These are phyloP conservation scores for Aschersonia sp. DNA, from an alignment of 2,329 filamentous ascomycete genomes.

Conservation along the genomic window DNA sequence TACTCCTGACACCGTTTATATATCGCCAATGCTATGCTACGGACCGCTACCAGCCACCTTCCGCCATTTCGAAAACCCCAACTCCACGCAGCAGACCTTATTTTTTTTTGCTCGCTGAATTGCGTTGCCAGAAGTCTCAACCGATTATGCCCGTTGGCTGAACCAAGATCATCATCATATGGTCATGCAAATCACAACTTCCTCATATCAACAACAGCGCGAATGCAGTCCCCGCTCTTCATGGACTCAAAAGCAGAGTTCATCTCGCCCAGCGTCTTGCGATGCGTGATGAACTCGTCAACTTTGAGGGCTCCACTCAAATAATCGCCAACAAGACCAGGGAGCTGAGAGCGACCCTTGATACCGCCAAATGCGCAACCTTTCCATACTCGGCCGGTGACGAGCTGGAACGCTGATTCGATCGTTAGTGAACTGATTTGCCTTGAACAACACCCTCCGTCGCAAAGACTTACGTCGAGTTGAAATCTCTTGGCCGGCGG, in stretches of 20 bases:
- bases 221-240: constrained; percentile 94
- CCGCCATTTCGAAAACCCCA: not conserved
- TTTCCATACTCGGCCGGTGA: constrained; percentile 95
- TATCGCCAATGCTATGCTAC: not conserved
- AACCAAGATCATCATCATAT: not conserved
- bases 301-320: constrained; percentile 84
- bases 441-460: not conserved
- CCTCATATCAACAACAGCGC: constrained; percentile 67
- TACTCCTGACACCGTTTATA: not conserved
- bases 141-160: no score
- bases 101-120: not conserved
- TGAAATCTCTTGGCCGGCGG: constrained; percentile 87
- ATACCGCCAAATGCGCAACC: constrained; percentile 96
- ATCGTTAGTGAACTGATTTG: not conserved
- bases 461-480: constrained; percentile 63
- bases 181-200: constrained; percentile 12
- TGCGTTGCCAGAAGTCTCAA: no score
- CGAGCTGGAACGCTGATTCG: constrained; percentile 78
- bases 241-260: constrained; percentile 86
- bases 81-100: not conserved
- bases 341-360: constrained; percentile 90
- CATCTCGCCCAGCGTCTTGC: constrained; percentile 68
- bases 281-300: constrained; percentile 98
- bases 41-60: not conserved
- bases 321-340: constrained; percentile 79